A percentile compares a stretch with the other conserved stretches of the same genome.
Evolutionary conservation across 1,139 yeast genomes (phyloP).

Genomic region (Kodamaea fungicola): DNA sequence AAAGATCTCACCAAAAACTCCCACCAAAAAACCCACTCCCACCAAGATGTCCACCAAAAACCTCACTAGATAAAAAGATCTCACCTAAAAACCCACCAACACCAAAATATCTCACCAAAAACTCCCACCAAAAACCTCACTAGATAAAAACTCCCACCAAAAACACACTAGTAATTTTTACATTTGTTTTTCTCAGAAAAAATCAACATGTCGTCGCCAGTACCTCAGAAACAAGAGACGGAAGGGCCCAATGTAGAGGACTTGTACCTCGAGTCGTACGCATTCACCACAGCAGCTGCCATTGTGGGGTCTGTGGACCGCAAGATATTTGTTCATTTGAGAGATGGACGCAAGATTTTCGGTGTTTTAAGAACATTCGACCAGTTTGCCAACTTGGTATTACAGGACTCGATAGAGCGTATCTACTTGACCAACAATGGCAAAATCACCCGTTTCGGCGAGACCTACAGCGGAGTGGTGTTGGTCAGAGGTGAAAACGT

Average conservation of each 20-base stretch:
- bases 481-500: conserved; percentile 97
- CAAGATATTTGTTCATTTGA: conserved; percentile 75
- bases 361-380: conserved; percentile 95
- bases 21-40: too few relatives aligned
- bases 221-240: conserved; percentile 17
- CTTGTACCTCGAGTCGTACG: conserved; percentile 63
- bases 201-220: conserved; percentile 7
- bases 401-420: conserved; percentile 89
- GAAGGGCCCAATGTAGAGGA: conserved; percentile 43
- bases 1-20: too few relatives aligned
- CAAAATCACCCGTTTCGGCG: conserved; percentile 58
- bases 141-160: too few relatives aligned
- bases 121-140: too few relatives aligned
- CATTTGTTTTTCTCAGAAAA: background rate
- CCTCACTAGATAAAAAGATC: too few relatives aligned
- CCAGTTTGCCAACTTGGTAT: conserved; percentile 88
- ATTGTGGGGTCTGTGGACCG: conserved; percentile 92
- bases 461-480: conserved; percentile 72
- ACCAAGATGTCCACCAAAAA: too few relatives aligned
- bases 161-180: too few relatives aligned
- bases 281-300: conserved; percentile 96
- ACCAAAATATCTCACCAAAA: too few relatives aligned
- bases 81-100: too few relatives aligned
- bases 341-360: conserved; percentile 86
- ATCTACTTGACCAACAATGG: conserved; percentile 49